phyloP scores from a whole-genome alignment of 2,329 filamentous ascomycete species.

The Fusarium graminum region DNA sequence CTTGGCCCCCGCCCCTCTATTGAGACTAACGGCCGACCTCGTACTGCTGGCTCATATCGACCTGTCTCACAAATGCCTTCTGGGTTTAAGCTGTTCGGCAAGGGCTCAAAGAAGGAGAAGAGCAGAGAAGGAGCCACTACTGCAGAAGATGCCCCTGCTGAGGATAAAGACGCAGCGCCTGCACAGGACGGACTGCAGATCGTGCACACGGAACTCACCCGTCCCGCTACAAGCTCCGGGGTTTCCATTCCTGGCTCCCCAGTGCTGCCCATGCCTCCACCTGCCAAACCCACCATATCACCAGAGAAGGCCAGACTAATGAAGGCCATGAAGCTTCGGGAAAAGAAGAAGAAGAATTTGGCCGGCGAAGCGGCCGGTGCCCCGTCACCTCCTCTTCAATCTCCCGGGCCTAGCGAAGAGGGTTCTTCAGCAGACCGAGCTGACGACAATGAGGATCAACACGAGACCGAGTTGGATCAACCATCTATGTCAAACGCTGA shows the following conservation, averaged over 20 bases:
- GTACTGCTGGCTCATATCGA: constrained; percentile 72
- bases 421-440: constrained; percentile 41
- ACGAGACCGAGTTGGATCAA: constrained; percentile 45
- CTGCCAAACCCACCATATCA: constrained; percentile 70
- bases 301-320: constrained; percentile 92
- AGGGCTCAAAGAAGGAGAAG: constrained; percentile 64
- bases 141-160: constrained; percentile 54
- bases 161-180: constrained; percentile 56
- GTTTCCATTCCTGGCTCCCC: constrained; percentile 57
- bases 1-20: constrained; percentile 86
- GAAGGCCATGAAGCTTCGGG: constrained; percentile 92
- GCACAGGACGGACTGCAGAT: constrained; percentile 51
- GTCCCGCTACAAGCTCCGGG: constrained; percentile 62
- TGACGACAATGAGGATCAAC: constrained; percentile 40
- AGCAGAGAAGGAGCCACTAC: constrained; percentile 46
- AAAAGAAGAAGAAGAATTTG: constrained; percentile 72
- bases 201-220: constrained; percentile 41
- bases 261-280: constrained; percentile 57
- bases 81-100: constrained; percentile 79
- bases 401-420: constrained; percentile 39
- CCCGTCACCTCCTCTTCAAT: constrained; percentile 35
- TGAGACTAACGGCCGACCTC: constrained; percentile 71
- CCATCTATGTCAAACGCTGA: constrained; percentile 62
- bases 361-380: constrained; percentile 46
- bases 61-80: constrained; percentile 84